These are phyloP conservation scores for Monosporascus sp. DNA, from an alignment of 2,329 filamentous ascomycete genomes.

Conservation along the genomic window DNA sequence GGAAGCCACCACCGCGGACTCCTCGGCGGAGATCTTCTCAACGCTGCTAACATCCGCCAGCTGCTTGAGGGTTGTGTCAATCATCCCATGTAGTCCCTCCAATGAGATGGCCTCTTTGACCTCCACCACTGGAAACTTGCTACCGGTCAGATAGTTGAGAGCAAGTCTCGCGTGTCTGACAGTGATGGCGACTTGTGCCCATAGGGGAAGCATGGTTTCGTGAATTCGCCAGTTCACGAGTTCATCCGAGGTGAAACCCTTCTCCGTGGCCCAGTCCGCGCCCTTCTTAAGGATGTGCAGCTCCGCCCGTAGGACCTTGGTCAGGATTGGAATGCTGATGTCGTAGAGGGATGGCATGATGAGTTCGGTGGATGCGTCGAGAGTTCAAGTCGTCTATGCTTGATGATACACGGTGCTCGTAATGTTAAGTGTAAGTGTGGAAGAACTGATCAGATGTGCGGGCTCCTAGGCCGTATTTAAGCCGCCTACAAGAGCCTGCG, in stretches of 20 bases:
- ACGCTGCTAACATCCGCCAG: slow-evolving; percentile 23
- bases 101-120: slow-evolving; percentile 28
- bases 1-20: slow-evolving; percentile 24
- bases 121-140: slow-evolving; percentile 18
- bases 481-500: too few species aligned
- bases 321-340: slow-evolving; percentile 26
- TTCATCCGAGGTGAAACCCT: slow-evolving; percentile 11
- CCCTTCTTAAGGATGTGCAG: slow-evolving; percentile 31
- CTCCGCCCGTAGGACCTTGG: slow-evolving; percentile 27
- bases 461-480: too few species aligned
- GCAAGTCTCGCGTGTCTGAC: slow-evolving; percentile 19
- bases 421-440: too few species aligned
- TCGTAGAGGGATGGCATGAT: slow-evolving; percentile 37
- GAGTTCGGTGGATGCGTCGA: background rate
- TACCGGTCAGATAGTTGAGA: slow-evolving; percentile 29
- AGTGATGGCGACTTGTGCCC: slow-evolving; percentile 33
- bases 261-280: slow-evolving; percentile 26
- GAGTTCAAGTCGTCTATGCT: too few species aligned
- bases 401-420: too few species aligned
- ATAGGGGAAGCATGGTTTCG: slow-evolving; percentile 39
- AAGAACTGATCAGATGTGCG: too few species aligned
- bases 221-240: slow-evolving; percentile 29
- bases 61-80: slow-evolving; percentile 24
- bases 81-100: slow-evolving; percentile 29
- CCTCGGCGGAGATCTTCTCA: slow-evolving; percentile 29